Percentiles rank a stretch among this genome's conserved stretches.
Conservation (phyloP, 2,329 filamentous ascomycete species). For the Cladosporium sp. region DNA sequence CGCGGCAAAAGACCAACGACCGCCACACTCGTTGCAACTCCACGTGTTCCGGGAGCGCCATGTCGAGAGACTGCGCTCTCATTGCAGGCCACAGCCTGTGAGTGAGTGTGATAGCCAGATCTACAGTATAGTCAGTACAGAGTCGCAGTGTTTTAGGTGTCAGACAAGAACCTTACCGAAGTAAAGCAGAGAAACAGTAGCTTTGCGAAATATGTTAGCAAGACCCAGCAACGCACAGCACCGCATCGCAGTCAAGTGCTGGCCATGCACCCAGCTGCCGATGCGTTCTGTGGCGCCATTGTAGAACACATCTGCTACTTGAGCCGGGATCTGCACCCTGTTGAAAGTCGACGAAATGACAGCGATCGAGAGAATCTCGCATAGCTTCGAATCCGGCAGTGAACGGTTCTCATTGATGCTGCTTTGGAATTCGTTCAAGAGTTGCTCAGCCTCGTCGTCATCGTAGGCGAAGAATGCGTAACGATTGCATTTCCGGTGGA, state of each 20-base stretch:
- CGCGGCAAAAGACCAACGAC: slow-evolving; percentile 3
- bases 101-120: neutral
- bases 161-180: neutral
- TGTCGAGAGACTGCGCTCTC: neutral
- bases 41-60: neutral
- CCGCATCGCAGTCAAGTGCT: neutral
- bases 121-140: neutral
- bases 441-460: neutral
- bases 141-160: neutral
- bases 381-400: neutral
- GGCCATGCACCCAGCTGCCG: neutral
- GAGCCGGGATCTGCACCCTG: neutral
- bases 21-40: slow-evolving; percentile 5
- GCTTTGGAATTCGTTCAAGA: neutral
- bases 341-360: slow-evolving; percentile 5
- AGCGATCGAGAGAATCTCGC: slow-evolving; percentile 1
- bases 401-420: neutral
- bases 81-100: neutral
- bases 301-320: slow-evolving; percentile 1
- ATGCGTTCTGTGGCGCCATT: neutral
- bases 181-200: slow-evolving; percentile 7
- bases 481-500: slow-evolving; percentile 6
- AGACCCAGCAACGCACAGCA: slow-evolving; percentile 6
- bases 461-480: neutral
- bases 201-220: slow-evolving; percentile 3